Percentiles rank a stretch among this genome's conserved stretches.
Conservation (phyloP, 805 yeast genomes). For the Saccharomycopsis capsularis region DNA sequence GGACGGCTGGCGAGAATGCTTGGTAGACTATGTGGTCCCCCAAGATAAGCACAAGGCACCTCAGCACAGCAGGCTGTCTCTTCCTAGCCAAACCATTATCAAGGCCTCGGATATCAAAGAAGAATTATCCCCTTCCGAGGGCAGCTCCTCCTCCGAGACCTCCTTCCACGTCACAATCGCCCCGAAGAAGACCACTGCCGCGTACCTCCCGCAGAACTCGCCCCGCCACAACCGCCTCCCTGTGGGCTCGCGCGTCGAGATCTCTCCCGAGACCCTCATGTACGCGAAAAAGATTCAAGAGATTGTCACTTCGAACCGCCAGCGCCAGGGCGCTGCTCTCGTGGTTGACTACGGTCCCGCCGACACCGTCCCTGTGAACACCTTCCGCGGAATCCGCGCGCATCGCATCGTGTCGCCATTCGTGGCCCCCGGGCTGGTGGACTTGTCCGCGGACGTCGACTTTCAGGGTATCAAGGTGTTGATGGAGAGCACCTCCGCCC, state of each 20-base stretch:
- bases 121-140: no score
- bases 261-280: slow-evolving; percentile 66
- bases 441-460: slow-evolving; percentile 79
- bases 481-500: slow-evolving; percentile 26
- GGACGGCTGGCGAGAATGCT: slow-evolving; percentile 72
- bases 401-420: slow-evolving; percentile 75
- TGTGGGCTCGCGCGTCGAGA: slow-evolving; percentile 54
- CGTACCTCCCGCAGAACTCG: slow-evolving; percentile 46
- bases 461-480: slow-evolving; percentile 49
- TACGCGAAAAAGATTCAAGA: slow-evolving; percentile 48
- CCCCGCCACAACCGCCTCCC: slow-evolving; percentile 48
- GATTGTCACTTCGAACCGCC: slow-evolving; percentile 31
- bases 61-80: slow-evolving; percentile 11
- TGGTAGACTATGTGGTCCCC: slow-evolving; percentile 45
- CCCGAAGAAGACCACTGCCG: slow-evolving; percentile 55
- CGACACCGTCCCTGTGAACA: slow-evolving; percentile 56
- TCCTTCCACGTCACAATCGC: slow-evolving; percentile 52
- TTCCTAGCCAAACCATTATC: slow-evolving; percentile 24
- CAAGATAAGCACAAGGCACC: slow-evolving; percentile 14
- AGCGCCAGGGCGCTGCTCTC: slow-evolving; percentile 53
- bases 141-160: slow-evolving; percentile 7
- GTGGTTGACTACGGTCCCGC: slow-evolving; percentile 74
- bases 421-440: slow-evolving; percentile 70
- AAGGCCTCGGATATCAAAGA: slow-evolving; percentile 11
- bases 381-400: slow-evolving; percentile 64